phyloP scores from a whole-genome alignment of 257 asterid species.

The Petunia secreta region DNA sequence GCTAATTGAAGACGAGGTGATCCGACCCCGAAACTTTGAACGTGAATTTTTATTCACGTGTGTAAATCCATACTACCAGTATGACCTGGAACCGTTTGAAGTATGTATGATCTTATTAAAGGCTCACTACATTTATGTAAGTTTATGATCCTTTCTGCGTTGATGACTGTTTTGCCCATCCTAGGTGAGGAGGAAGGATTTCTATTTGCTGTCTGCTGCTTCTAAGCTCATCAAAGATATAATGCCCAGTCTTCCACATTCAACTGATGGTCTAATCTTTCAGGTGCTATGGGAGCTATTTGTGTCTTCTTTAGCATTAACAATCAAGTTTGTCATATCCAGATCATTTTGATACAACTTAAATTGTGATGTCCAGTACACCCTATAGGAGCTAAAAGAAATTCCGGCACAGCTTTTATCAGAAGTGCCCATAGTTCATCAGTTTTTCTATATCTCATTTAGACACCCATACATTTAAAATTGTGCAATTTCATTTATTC shows the following conservation, averaged over 20 bases:
- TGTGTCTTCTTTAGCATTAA: slow-evolving; percentile 19
- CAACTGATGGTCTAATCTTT: slow-evolving; percentile 30
- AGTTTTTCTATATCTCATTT: slow-evolving; percentile 1
- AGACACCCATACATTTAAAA: background rate
- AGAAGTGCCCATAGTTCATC: slow-evolving; percentile 1
- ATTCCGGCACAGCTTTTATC: slow-evolving; percentile 11
- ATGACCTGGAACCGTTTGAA: slow-evolving; percentile 31
- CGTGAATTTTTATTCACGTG: slow-evolving; percentile 19
- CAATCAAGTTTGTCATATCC: slow-evolving; percentile 14
- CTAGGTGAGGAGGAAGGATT: slow-evolving; percentile 32
- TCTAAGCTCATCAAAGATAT: slow-evolving; percentile 27
- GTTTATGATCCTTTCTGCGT: slow-evolving; percentile 5
- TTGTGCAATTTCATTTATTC: slow-evolving; percentile 15
- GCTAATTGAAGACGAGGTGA: slow-evolving; percentile 33
- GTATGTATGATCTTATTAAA: slow-evolving; percentile 23
- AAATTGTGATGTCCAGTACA: background rate
- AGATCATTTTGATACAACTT: slow-evolving; percentile 1
- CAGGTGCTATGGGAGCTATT: slow-evolving; percentile 22
- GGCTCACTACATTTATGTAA: background rate
- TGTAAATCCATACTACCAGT: slow-evolving; percentile 26
- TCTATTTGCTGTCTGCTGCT: slow-evolving; percentile 27
- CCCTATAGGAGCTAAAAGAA: background rate
- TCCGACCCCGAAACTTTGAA: slow-evolving; percentile 31
- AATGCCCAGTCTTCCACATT: slow-evolving; percentile 24
- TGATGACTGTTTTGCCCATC: slow-evolving; percentile 17